phyloP scores from a whole-genome alignment of 116 monocot genomes.

The Phalaenopsis hybrid region DNA sequence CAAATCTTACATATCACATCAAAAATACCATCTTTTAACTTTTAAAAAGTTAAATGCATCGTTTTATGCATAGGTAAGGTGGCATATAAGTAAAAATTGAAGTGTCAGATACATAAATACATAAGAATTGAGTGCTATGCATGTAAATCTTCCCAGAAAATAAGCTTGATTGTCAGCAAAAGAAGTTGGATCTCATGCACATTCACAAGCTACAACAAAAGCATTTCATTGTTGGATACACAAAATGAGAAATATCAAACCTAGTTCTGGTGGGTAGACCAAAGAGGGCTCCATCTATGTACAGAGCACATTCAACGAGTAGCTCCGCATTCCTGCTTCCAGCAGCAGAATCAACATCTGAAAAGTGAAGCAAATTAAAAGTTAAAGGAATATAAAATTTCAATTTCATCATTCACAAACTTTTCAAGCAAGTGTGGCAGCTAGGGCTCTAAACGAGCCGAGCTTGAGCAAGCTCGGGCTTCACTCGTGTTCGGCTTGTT shows the following conservation, averaged over 20 bases:
- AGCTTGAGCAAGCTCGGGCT: too few relatives aligned
- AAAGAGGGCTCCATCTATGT: conserved; percentile 76
- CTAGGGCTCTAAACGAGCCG: too few relatives aligned
- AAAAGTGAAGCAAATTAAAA: conserved; percentile 5
- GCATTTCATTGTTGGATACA: not conserved
- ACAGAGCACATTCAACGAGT: conserved; percentile 68
- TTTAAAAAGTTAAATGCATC: too few relatives aligned
- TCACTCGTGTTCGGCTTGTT: too few relatives aligned
- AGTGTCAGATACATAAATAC: too few relatives aligned
- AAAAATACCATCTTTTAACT: too few relatives aligned
- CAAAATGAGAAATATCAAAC: conserved; percentile 20
- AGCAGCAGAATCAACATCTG: conserved; percentile 18
- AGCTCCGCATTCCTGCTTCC: conserved; percentile 49
- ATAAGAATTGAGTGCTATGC: too few relatives aligned
- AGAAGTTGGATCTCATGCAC: not conserved
- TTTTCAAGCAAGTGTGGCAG: not conserved
- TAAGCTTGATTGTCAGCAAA: not conserved
- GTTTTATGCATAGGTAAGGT: too few relatives aligned
- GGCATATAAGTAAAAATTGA: too few relatives aligned
- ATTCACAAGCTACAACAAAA: not conserved
- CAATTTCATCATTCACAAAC: not conserved
- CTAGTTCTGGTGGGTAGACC: conserved; percentile 70
- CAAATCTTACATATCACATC: too few relatives aligned
- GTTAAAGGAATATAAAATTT: not conserved
- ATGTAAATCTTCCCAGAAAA: not conserved